phyloP scores from a whole-genome alignment of 2,329 filamentous ascomycete species.

The Paecilomyces niveus region DNA sequence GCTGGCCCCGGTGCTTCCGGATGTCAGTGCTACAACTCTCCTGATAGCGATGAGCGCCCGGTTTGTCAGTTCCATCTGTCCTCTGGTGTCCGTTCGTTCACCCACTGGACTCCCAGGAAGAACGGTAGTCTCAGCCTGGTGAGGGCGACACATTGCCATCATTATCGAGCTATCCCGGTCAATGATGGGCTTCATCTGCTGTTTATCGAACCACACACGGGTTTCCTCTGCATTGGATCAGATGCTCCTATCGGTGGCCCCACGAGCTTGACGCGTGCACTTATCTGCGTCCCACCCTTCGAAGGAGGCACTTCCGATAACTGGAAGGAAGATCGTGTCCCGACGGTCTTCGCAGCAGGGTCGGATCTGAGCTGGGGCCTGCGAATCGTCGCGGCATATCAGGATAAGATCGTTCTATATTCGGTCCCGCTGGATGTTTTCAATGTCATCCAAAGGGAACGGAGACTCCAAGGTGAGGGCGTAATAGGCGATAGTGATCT shows the following conservation, averaged over 20 bases:
- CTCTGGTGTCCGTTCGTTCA: conserved; percentile 19
- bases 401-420: conserved; percentile 50
- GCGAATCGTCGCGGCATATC: conserved; percentile 52
- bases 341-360: conserved; percentile 50
- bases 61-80: conserved; percentile 23
- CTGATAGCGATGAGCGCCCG: conserved; percentile 11
- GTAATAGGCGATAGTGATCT: conserved; percentile 29
- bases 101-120: conserved; percentile 15
- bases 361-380: conserved; percentile 53
- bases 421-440: conserved; percentile 54
- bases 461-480: conserved; percentile 21
- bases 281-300: conserved; percentile 45
- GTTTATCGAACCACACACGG: conserved; percentile 55
- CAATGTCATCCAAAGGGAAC: conserved; percentile 29
- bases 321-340: conserved; percentile 24
- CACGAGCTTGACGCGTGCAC: conserved; percentile 52
- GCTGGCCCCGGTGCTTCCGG: conserved; percentile 32
- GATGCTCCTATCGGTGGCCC: conserved; percentile 54
- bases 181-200: conserved; percentile 60
- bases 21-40: conserved; percentile 20
- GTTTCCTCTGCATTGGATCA: conserved; percentile 53
- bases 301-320: conserved; percentile 5
- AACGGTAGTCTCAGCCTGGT: conserved; percentile 24
- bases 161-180: conserved; percentile 57
- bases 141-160: conserved; percentile 46